These are phyloP conservation scores for Sclerospora graminicola DNA, from an alignment of 352 stramenopile species.

Conservation along the genomic window DNA sequence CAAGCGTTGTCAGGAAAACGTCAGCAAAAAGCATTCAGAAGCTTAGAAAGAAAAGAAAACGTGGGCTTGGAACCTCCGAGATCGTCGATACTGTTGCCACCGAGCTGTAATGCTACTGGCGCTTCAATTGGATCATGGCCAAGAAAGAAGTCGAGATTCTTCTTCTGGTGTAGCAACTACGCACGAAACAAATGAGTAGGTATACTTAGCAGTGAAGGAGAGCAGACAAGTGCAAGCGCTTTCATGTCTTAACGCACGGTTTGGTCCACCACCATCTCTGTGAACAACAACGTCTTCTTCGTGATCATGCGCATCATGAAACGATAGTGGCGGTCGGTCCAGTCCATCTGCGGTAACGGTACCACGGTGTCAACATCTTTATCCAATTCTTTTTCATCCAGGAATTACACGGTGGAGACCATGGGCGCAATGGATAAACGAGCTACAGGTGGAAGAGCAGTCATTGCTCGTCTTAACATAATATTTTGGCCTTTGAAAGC, in stretches of 20 bases:
- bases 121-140: slow-evolving; percentile 75
- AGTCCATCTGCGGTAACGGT: slow-evolving; percentile 90
- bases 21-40: background rate
- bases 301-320: slow-evolving; percentile 93
- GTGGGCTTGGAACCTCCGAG: slow-evolving; percentile 38
- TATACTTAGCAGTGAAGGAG: background rate
- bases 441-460: slow-evolving; percentile 27
- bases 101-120: slow-evolving; percentile 91
- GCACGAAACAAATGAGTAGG: background rate
- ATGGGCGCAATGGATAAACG: slow-evolving; percentile 64
- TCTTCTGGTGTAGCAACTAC: slow-evolving; percentile 73
- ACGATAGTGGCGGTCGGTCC: slow-evolving; percentile 92
- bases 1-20: background rate
- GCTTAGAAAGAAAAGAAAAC: background rate
- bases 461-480: slow-evolving; percentile 26
- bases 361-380: background rate
- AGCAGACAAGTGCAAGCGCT: background rate
- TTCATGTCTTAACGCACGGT: slow-evolving; percentile 60
- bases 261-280: slow-evolving; percentile 98
- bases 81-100: slow-evolving; percentile 82
- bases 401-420: slow-evolving; percentile 11
- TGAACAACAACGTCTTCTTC: slow-evolving; percentile 91
- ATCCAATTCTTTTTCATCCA: background rate
- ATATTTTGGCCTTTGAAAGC: no score
- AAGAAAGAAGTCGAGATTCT: slow-evolving; percentile 86